phyloP scores from a whole-genome alignment of 2,329 filamentous ascomycete species.

The Fusarium verrucosum region DNA sequence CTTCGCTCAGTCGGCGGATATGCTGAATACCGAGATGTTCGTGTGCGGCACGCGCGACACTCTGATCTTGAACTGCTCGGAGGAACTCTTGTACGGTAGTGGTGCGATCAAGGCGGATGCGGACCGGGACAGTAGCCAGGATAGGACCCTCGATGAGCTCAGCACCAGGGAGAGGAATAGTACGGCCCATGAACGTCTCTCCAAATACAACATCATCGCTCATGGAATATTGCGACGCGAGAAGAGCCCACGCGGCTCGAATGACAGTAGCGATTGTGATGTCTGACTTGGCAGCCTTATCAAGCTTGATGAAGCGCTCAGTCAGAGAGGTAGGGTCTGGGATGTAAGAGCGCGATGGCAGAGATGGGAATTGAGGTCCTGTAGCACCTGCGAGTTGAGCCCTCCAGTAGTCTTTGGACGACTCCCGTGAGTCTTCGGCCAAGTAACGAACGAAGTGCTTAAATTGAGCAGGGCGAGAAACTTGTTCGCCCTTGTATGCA shows the following conservation, averaged over 20 bases:
- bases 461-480: slow-evolving; percentile 40
- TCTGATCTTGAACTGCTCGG: slow-evolving; percentile 43
- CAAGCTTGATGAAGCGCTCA: slow-evolving; percentile 31
- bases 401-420: slow-evolving; percentile 38
- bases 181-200: slow-evolving; percentile 45
- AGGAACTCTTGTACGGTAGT: slow-evolving; percentile 38
- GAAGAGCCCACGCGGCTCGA: slow-evolving; percentile 44
- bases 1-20: slow-evolving; percentile 54
- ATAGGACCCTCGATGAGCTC: slow-evolving; percentile 47
- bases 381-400: slow-evolving; percentile 38
- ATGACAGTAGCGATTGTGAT: slow-evolving; percentile 41
- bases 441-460: slow-evolving; percentile 42
- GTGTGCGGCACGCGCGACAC: slow-evolving; percentile 39
- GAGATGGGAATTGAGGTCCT: slow-evolving; percentile 39
- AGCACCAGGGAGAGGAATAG: slow-evolving; percentile 42
- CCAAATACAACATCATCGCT: slow-evolving; percentile 46
- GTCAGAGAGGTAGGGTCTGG: slow-evolving; percentile 34
- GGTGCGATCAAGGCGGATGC: slow-evolving; percentile 39
- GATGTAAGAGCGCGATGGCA: slow-evolving; percentile 41
- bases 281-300: slow-evolving; percentile 34
- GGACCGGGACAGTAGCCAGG: slow-evolving; percentile 41
- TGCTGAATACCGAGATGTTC: slow-evolving; percentile 50
- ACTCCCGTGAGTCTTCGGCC: slow-evolving; percentile 30
- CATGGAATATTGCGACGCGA: slow-evolving; percentile 42
- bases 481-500: slow-evolving; percentile 28